These are phyloP conservation scores for Mycosphaerelloides madeirae DNA, from an alignment of 2,329 filamentous ascomycete species.

Conservation along the genomic window DNA sequence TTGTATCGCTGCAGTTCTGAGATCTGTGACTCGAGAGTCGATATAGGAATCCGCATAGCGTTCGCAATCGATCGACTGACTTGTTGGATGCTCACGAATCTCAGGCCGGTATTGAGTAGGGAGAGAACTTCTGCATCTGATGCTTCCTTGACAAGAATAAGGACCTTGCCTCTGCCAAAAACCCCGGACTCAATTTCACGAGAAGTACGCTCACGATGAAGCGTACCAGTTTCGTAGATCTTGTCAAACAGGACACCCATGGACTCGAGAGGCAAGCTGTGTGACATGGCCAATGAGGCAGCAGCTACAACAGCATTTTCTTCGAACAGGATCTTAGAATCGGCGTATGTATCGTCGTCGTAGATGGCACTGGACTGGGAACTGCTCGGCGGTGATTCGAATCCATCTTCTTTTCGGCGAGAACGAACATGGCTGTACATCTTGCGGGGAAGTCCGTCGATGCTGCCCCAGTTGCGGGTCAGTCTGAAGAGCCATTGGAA, in stretches of 20 bases:
- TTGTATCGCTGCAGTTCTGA: conserved; percentile 60
- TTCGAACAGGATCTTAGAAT: conserved; percentile 73
- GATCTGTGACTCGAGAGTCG: conserved; percentile 59
- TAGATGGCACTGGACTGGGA: conserved; percentile 35
- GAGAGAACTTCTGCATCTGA: conserved; percentile 56
- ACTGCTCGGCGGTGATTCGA: conserved; percentile 23
- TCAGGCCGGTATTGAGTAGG: conserved; percentile 67
- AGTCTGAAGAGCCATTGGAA: conserved; percentile 87
- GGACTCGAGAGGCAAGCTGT: conserved; percentile 39
- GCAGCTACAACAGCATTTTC: conserved; percentile 81
- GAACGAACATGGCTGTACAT: conserved; percentile 67
- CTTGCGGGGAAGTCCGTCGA: conserved; percentile 62
- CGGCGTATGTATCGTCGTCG: conserved; percentile 55
- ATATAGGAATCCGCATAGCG: conserved; percentile 67
- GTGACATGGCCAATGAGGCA: conserved; percentile 62
- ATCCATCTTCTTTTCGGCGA: conserved; percentile 32
- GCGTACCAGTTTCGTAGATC: conserved; percentile 33
- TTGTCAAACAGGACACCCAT: conserved; percentile 35
- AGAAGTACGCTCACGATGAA: conserved; percentile 15
- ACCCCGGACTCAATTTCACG: conserved; percentile 40
- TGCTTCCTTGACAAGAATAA: conserved; percentile 70
- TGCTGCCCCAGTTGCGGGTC: conserved; percentile 68
- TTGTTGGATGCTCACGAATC: conserved; percentile 68
- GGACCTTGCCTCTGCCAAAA: conserved; percentile 68
- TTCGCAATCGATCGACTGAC: conserved; percentile 64